Percentiles rank a stretch among this genome's conserved stretches.
Evolutionary conservation across 1,139 yeast species (phyloP).

Genomic region (Pichia sp.): DNA sequence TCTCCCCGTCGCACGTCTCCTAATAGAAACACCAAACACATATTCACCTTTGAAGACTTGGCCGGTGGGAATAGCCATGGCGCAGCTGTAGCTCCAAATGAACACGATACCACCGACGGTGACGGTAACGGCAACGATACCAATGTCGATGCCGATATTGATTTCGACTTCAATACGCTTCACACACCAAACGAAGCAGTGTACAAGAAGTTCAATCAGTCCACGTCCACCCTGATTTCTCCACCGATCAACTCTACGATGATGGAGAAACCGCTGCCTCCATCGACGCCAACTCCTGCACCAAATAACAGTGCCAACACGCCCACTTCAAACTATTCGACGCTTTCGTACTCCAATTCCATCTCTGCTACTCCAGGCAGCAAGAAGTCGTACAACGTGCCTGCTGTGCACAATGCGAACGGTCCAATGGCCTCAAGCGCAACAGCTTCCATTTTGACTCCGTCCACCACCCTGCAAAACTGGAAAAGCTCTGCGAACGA

Average conservation of each 20-base stretch:
- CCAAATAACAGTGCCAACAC: too few relatives aligned
- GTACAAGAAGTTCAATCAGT: constrained; percentile 11
- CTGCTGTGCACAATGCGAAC: too few relatives aligned
- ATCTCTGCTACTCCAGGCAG: too few relatives aligned
- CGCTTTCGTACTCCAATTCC: too few relatives aligned
- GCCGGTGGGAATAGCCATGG: not conserved
- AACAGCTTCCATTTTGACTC: not conserved
- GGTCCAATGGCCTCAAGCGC: not conserved
- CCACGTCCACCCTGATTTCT: too few relatives aligned
- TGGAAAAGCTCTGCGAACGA: not conserved
- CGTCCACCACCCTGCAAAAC: not conserved
- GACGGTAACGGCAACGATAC: not conserved
- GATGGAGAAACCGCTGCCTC: too few relatives aligned
- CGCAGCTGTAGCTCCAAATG: not conserved
- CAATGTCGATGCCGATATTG: constrained; percentile 1
- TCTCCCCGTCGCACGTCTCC: constrained; percentile 23
- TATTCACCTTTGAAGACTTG: constrained; percentile 1
- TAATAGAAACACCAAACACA: constrained; percentile 5
- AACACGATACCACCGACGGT: not conserved
- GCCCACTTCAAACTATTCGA: too few relatives aligned
- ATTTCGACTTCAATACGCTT: constrained; percentile 4
- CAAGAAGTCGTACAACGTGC: too few relatives aligned
- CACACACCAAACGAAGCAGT: constrained; percentile 10
- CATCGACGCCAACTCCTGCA: too few relatives aligned
- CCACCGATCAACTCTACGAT: too few relatives aligned